These are phyloP conservation scores for Amyloporia xantha DNA, from an alignment of 768 basidiomycete genomes.

Conservation along the genomic window DNA sequence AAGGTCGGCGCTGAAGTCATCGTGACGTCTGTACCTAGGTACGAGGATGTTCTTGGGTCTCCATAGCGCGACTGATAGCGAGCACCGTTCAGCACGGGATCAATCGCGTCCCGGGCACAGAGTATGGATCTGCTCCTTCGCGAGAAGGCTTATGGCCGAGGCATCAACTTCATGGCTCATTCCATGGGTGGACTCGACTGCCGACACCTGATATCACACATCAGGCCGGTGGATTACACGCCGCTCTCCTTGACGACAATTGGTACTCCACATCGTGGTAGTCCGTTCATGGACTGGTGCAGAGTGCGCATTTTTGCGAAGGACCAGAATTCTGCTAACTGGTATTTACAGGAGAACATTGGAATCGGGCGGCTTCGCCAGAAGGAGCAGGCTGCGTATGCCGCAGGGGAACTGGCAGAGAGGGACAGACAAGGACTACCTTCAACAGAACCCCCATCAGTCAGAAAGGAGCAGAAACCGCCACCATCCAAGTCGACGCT, in stretches of 20 bases:
- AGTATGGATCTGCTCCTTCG: constrained; percentile 69
- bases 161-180: constrained; percentile 90
- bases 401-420: neutral
- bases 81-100: constrained; percentile 63
- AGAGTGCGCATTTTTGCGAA: constrained; percentile 43
- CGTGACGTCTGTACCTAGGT: constrained; percentile 92
- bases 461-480: neutral
- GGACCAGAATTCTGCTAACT: neutral
- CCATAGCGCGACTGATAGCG: neutral
- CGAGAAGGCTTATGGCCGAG: constrained; percentile 59
- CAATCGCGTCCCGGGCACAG: constrained; percentile 74
- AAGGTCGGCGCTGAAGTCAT: constrained; percentile 91
- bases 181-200: constrained; percentile 98
- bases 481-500: constrained; percentile 23
- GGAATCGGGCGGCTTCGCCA: constrained; percentile 67
- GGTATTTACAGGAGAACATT: constrained; percentile 65
- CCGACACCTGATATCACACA: constrained; percentile 82
- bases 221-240: constrained; percentile 74
- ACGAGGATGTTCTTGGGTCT: constrained; percentile 28
- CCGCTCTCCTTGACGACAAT: constrained; percentile 86
- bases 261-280: constrained; percentile 91
- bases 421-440: too few relatives aligned
- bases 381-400: constrained; percentile 8
- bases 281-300: constrained; percentile 99
- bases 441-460: neutral